These are phyloP conservation scores for Prunella vulgaris DNA, from an alignment of 257 asterid genomes.

Conservation along the genomic window DNA sequence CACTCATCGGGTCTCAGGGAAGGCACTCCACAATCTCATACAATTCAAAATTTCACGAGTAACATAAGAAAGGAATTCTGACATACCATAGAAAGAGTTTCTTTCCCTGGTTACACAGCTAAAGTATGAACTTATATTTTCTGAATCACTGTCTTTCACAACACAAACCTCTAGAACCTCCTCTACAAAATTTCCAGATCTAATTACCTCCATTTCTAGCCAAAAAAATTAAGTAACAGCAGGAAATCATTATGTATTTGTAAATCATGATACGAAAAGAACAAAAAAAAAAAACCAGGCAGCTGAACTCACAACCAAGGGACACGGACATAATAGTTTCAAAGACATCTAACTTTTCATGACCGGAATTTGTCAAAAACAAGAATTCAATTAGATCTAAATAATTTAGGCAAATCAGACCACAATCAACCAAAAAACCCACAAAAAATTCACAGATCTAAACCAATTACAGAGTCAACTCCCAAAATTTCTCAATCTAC, in stretches of 20 bases:
- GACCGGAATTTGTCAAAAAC: neutral
- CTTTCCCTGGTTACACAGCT: neutral
- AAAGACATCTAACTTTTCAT: neutral
- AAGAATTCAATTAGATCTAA: neutral
- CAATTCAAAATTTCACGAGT: neutral
- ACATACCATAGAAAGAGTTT: neutral
- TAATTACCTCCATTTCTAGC: neutral
- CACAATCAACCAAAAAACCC: neutral
- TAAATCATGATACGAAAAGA: neutral
- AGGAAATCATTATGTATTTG: neutral
- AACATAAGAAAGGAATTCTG: neutral
- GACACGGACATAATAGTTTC: neutral
- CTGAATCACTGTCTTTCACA: neutral
- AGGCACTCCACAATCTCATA: neutral
- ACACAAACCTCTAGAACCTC: too few species aligned
- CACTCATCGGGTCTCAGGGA: too few species aligned
- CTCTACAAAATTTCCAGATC: neutral
- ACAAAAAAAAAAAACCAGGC: neutral
- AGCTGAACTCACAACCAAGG: slow-evolving; percentile 1
- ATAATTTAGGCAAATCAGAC: neutral
- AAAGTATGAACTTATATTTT: neutral
- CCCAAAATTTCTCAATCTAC: slow-evolving; percentile 6
- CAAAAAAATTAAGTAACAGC: neutral
- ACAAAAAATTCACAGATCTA: slow-evolving; percentile 21
- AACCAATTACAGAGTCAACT: slow-evolving; percentile 22